Percentiles rank a stretch among this genome's conserved stretches.
phyloP scores from a whole-genome alignment of 2,329 filamentous ascomycete genomes.

The Pseudocercospora fuligena region DNA sequence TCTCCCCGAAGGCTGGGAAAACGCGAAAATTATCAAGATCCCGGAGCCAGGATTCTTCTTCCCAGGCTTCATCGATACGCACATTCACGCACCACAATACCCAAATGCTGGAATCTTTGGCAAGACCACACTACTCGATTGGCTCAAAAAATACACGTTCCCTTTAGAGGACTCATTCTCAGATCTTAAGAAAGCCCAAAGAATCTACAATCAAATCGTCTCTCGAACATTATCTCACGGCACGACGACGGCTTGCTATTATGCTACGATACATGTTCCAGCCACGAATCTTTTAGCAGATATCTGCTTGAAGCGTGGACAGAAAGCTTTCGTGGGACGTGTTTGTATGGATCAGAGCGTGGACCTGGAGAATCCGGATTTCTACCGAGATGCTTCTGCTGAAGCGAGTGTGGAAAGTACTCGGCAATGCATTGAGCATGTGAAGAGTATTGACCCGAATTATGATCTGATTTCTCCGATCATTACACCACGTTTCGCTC shows the following conservation, averaged over 20 bases:
- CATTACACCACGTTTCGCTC: constrained; percentile 71
- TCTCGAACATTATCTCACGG: constrained; percentile 82
- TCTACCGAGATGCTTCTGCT: constrained; percentile 76
- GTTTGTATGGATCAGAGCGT: constrained; percentile 86
- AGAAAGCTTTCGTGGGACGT: constrained; percentile 87
- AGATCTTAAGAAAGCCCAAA: constrained; percentile 64
- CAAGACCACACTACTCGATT: constrained; percentile 88
- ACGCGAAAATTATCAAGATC: constrained; percentile 45
- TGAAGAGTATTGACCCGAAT: constrained; percentile 67
- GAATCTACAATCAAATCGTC: constrained; percentile 79
- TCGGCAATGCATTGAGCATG: constrained; percentile 58
- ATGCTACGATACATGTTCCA: constrained; percentile 82
- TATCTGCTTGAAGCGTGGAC: constrained; percentile 77
- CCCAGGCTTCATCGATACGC: constrained; percentile 87
- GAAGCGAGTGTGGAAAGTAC: constrained; percentile 60
- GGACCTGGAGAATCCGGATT: constrained; percentile 65
- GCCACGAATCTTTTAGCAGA: constrained; percentile 91
- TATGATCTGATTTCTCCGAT: constrained; percentile 74
- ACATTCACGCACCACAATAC: constrained; percentile 94
- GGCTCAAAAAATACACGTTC: constrained; percentile 94
- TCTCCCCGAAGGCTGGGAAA: constrained; percentile 44
- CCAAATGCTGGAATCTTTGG: constrained; percentile 94
- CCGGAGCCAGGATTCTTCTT: constrained; percentile 74
- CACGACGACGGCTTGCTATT: constrained; percentile 94
- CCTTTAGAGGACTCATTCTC: constrained; percentile 82